Percentiles rank a stretch among this genome's conserved stretches.
These are phyloP conservation scores for Metarhizium rileyi DNA, from an alignment of 2,329 filamentous ascomycete genomes.

Conservation along the genomic window DNA sequence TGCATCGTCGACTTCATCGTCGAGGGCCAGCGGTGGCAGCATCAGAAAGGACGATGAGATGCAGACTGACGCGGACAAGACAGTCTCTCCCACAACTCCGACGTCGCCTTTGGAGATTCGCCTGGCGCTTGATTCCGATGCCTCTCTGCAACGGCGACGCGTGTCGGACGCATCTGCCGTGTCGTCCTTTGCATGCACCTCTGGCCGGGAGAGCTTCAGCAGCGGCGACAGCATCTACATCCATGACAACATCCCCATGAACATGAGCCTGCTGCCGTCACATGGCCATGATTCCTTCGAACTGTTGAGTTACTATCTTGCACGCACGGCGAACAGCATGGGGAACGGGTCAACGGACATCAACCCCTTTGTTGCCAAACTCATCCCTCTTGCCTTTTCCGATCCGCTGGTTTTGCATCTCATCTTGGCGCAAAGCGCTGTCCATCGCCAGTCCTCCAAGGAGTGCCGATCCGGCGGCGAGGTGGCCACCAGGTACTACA, in stretches of 20 bases:
- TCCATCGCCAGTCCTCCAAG: slow-evolving; percentile 25
- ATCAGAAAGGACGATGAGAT: not conserved
- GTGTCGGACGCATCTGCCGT: slow-evolving; percentile 2
- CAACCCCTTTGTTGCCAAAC: slow-evolving; percentile 35
- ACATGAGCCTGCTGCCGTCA: slow-evolving; percentile 20
- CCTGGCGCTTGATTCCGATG: not conserved
- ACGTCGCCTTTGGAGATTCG: not conserved
- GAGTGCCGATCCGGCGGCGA: slow-evolving; percentile 17
- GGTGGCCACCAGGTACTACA: slow-evolving; percentile 26
- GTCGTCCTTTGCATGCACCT: not conserved
- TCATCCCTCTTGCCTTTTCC: slow-evolving; percentile 35
- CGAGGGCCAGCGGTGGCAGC: not conserved
- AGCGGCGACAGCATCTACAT: not conserved
- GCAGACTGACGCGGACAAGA: not conserved
- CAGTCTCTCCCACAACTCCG: not conserved
- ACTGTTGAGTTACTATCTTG: slow-evolving; percentile 34
- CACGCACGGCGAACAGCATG: slow-evolving; percentile 35
- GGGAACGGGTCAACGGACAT: slow-evolving; percentile 35
- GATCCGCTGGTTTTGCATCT: slow-evolving; percentile 35
- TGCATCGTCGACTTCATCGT: not conserved
- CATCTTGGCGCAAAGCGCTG: slow-evolving; percentile 34
- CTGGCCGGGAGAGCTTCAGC: slow-evolving; percentile 4
- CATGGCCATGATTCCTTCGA: slow-evolving; percentile 29
- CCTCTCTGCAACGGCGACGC: not conserved
- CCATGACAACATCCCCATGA: slow-evolving; percentile 13